Evolutionary conservation across 2,329 filamentous ascomycete species (phyloP), one percentile per base, ranked within the genome.

Genomic region (Pseudonectria foliicola): DNA sequence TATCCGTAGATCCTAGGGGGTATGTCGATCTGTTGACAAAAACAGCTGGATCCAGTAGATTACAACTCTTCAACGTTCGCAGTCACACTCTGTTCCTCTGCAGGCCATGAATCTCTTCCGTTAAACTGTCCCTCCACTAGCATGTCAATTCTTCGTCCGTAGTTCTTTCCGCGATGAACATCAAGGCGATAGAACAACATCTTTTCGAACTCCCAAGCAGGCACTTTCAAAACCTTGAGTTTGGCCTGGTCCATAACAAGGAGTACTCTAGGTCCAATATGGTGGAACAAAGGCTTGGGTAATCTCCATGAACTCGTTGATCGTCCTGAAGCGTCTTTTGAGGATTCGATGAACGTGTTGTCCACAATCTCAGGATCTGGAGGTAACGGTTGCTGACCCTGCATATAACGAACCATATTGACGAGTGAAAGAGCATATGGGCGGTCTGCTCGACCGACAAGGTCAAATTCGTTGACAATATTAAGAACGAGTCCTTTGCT

Each of bases 401-500:
- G 34, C 7, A 35, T 42, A 3, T 18, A 31, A 27, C 38, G 39
- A 8, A 37, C 39, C 2, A 52, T 16, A 8, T 47, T 39, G 13
- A 47, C 38, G 10, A 50, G 15, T 2, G 49, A 50, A 11, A 50
- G 33, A 3, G 49, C 40, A 21, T 51, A 51, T 2, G 38, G 38
- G 11, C 39, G 41, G 18, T 51, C 46, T 6, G 42, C 42, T n/a
- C 48, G 46, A 15, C 38, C 46, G 7, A 51, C 43, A 3, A 46
- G 29, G 7, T 51, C 48, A 10, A 51, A 51, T 26, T 51, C 46
- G n/a, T 51, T 51, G 25, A 45, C 42, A 10, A 51, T 39, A n/a
- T 49, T 51, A n/a, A 51, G 7, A 7, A 35, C 48, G 2, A 49
- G 10, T 3, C 24, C 13, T 8, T 24, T 3, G 29, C n/a, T 33